Base-by-base conservation (phyloP, 306 rosid genomes). In the Pterocarpus santalinus region DNA sequence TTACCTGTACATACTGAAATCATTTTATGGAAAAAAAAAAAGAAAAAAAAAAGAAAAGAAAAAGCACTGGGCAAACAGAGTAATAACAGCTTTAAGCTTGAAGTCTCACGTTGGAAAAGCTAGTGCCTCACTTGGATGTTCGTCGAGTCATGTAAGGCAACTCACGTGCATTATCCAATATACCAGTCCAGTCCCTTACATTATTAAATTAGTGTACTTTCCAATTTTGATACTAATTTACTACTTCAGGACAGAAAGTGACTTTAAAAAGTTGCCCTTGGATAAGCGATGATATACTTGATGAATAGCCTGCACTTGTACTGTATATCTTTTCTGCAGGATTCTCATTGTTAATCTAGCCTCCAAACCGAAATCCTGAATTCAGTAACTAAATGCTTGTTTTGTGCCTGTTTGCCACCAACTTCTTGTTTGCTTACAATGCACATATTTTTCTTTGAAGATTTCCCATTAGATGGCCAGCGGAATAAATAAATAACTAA, bases 91-190 rank as follows among this genome's bases (percentile, higher is more conserved):
- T 71, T 57, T 36, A 56, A 46, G 61, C 70, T 35, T 57, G 38
- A 80, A 30, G 61, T 64, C 32, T 65, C 66, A 2, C 44, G 72
- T 63, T 80, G 65, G 61, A 43, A 80, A 69, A 65, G 63, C 55
- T 39, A 75, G 64, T 41, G 65, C 82, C 44, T 64, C 61, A 35
- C 69, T 57, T 5, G 32, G 67, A 34, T 63, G 62, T 22, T 22
- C 28, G 28, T 22, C 28, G 28, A 22, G 28, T 22, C 28, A 22
- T 22, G 28, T 1, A 22, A 22, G 28, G 28, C 28, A 22, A 22
- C 28, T 22, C 28, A 22, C 28, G 28, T 22, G 28, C 28, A 1
- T 22, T 22, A 22, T 22, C 28, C 28, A 22, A 22, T 22, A 22
- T 22, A 22, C 28, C 28, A 22, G 28, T 22, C 28, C 28, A 22